Base-by-base conservation (phyloP, 176 grass and related monocot genomes). In the Olyra latifolia region DNA sequence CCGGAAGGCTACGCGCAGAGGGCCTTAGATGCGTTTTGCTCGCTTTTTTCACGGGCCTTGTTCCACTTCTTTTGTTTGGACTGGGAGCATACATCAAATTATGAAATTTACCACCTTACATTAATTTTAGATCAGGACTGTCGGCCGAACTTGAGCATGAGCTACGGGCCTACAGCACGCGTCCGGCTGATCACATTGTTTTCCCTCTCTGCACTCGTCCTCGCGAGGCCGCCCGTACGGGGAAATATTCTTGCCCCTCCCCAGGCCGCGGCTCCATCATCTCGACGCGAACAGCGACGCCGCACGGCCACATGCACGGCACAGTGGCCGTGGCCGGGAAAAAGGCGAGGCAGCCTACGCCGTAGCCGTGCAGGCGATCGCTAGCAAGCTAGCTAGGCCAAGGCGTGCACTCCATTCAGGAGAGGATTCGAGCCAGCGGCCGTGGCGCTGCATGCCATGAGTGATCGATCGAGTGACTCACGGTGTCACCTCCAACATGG, bases 401-500 rank as follows among this genome's bases (percentile, higher is more conserved):
- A 56, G 67, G 39, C 67, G 67, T 72, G 67, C 67, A 64, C 80
- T 52, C 56, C 29, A 15, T 19, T 9, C 27, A 50, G 60, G 60
- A 62, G 43, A 50, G 60, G 60, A 62, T 32, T 15, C 20, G 32
- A 50, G 63, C 42, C 12, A 38, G 63, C 42, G 14, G 24, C 40
- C 45, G 52, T 10, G 77, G 40, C 53, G 78, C 56, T 40, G 29
- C n/a, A n/a, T n/a, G 32, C 32, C 32, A 35, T 35, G 32, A 35
- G 1, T 35, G 32, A 35, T 35, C 0, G 32, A 35, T 35, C 0
- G 45, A 49, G 38, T 82, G 80, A 53, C 80, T 74, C 57, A 62
- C 58, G 69, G 74, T 62, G 80, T 83, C 80, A 54, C 80, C 46
- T 83, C 80, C 2, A 74, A 83, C 80, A 83, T 74, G 45, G 59